A percentile compares a stretch with the other conserved stretches of the same genome.
phyloP scores from a whole-genome alignment of 73 alveolate genomes.

The Uronychia setigera region DNA sequence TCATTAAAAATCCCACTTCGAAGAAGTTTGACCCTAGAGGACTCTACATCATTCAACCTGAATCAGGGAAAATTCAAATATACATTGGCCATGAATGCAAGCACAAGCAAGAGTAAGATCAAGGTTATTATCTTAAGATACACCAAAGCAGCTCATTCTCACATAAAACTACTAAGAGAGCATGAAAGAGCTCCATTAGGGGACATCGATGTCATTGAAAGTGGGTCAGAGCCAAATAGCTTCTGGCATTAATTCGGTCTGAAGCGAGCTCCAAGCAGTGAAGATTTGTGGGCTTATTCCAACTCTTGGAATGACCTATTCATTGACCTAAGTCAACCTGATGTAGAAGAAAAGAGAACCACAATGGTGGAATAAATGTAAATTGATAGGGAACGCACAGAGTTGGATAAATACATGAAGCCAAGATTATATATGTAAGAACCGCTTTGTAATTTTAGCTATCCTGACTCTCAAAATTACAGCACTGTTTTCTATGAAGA shows the following conservation, averaged over 20 bases:
- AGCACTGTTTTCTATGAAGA: neutral
- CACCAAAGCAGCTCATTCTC: neutral
- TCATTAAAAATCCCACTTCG: constrained; percentile 56
- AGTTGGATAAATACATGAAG: neutral
- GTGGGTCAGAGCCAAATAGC: neutral
- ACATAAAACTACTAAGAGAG: neutral
- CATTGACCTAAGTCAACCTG: neutral
- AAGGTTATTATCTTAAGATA: neutral
- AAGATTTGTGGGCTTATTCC: neutral
- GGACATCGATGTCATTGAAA: neutral
- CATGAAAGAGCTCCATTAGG: neutral
- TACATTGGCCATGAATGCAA: neutral
- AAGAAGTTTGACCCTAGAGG: constrained; percentile 80
- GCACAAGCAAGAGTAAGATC: neutral
- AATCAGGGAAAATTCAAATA: neutral
- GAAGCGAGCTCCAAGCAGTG: neutral
- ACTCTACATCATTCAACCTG: constrained; percentile 65
- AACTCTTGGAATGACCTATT: neutral
- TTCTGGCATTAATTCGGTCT: neutral
- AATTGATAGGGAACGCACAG: neutral
- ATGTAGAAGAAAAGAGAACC: neutral
- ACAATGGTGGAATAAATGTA: neutral
- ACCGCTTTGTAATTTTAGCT: neutral
- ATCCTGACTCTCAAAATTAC: neutral
- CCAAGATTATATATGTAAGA: neutral